phyloP scores from a whole-genome alignment of 2,329 filamentous ascomycete genomes.

The Xylaria sp. region DNA sequence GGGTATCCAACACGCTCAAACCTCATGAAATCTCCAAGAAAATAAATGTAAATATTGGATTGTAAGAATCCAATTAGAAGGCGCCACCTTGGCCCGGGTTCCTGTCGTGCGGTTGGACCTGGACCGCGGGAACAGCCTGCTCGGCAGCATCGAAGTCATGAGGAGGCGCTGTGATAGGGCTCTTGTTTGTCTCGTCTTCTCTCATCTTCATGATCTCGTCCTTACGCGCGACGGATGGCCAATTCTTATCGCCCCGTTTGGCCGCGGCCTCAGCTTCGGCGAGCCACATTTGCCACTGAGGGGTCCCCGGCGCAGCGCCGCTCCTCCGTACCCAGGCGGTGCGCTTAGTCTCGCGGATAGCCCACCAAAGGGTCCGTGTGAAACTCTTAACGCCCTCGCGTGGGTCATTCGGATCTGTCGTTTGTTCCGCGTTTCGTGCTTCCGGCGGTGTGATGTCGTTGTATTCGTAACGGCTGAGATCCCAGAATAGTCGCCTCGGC shows the following conservation, averaged over 20 bases:
- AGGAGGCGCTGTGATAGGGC: slow-evolving; percentile 5
- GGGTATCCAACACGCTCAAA: slow-evolving; percentile 31
- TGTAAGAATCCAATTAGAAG: slow-evolving; percentile 23
- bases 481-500: slow-evolving; percentile 64
- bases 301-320: slow-evolving; percentile 63
- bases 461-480: slow-evolving; percentile 63
- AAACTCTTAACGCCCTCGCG: slow-evolving; percentile 60
- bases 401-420: slow-evolving; percentile 48
- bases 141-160: slow-evolving; percentile 35
- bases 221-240: slow-evolving; percentile 62
- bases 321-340: slow-evolving; percentile 65
- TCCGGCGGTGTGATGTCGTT: slow-evolving; percentile 56
- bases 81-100: slow-evolving; percentile 19
- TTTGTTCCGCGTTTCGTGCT: slow-evolving; percentile 51
- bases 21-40: slow-evolving; percentile 15
- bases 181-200: slow-evolving; percentile 31
- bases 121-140: slow-evolving; percentile 38
- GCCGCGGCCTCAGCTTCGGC: slow-evolving; percentile 59
- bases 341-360: slow-evolving; percentile 64
- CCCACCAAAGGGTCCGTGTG: slow-evolving; percentile 69
- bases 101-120: slow-evolving; percentile 31
- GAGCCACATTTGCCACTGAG: slow-evolving; percentile 66
- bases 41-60: neutral
- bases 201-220: slow-evolving; percentile 59
- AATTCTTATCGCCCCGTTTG: slow-evolving; percentile 47